Conservation (phyloP, 2,329 filamentous ascomycete species). For the Alternaria metachromatica region DNA sequence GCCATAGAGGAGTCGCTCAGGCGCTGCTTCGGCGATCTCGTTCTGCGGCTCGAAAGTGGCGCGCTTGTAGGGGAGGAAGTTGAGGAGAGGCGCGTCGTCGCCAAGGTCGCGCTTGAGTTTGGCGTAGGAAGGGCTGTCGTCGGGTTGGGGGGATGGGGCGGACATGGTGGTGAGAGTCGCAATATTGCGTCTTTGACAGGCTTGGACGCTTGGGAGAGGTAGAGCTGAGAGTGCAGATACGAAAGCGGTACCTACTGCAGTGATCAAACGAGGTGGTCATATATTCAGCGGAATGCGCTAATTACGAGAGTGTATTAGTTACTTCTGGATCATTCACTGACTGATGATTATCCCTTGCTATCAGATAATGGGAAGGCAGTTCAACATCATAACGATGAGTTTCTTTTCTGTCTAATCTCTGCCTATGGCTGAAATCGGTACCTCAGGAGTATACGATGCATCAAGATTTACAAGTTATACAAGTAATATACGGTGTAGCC, state of each 20-base stretch:
- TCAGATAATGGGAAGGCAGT: no score
- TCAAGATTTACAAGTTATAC: no score
- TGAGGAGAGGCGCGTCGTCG: neutral
- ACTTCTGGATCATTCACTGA: neutral
- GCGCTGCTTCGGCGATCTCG: neutral
- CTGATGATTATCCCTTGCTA: neutral
- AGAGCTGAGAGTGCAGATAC: neutral
- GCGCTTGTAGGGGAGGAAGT: neutral
- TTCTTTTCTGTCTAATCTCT: no score
- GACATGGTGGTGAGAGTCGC: neutral
- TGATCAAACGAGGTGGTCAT: neutral
- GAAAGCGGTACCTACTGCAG: no score
- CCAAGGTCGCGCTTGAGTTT: slow-evolving; percentile 1
- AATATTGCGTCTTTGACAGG: neutral
- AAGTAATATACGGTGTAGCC: no score
- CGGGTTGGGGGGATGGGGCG: neutral
- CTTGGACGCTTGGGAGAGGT: neutral
- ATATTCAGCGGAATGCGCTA: neutral
- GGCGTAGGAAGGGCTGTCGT: neutral
- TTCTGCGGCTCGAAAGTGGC: slow-evolving; percentile 1
- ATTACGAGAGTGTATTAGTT: neutral
- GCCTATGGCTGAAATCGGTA: no score
- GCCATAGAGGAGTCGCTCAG: slow-evolving; percentile 1
- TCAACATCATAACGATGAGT: no score
- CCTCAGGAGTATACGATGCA: no score